Conservation (phyloP, 2,329 filamentous ascomycete genomes). For the Hypoxylon sp. region DNA sequence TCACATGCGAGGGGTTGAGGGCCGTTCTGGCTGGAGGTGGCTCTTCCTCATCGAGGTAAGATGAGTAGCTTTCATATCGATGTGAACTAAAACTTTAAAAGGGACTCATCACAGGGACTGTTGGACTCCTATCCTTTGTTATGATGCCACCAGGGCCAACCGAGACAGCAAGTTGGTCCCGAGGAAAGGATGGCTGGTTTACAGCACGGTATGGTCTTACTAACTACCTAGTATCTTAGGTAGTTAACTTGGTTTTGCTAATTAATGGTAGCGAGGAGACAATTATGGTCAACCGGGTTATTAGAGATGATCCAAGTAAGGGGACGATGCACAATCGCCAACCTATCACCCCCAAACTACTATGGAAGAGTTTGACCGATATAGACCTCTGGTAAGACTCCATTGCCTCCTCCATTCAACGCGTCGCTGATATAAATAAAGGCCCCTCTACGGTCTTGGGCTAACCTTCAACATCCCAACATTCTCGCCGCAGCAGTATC, state of each 20-base stretch:
- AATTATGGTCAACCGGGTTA: conserved; percentile 70
- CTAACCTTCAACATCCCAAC: conserved; percentile 65
- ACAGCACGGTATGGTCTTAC: conserved; percentile 58
- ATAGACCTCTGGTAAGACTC: conserved; percentile 65
- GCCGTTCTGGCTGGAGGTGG: conserved; percentile 61
- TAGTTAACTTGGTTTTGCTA: not conserved
- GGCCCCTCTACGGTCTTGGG: conserved; percentile 57
- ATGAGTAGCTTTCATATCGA: conserved; percentile 47
- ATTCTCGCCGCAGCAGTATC: conserved; percentile 62
- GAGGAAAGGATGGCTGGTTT: conserved; percentile 68
- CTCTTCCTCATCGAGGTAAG: conserved; percentile 67
- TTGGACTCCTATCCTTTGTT: conserved; percentile 66
- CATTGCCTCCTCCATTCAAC: not conserved
- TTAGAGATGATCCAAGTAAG: conserved; percentile 70
- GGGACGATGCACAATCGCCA: conserved; percentile 71
- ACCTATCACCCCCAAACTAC: conserved; percentile 62
- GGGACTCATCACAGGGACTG: conserved; percentile 51
- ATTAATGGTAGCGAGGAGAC: conserved; percentile 59
- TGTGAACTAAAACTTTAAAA: conserved; percentile 15
- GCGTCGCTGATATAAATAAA: conserved; percentile 28
- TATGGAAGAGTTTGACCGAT: conserved; percentile 66
- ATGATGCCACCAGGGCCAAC: conserved; percentile 65
- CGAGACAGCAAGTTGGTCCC: conserved; percentile 64
- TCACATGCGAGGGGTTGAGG: conserved; percentile 56
- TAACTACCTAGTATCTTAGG: not conserved